These are phyloP conservation scores for Candida stauntonica DNA, from an alignment of 805 yeast genomes.

Conservation along the genomic window DNA sequence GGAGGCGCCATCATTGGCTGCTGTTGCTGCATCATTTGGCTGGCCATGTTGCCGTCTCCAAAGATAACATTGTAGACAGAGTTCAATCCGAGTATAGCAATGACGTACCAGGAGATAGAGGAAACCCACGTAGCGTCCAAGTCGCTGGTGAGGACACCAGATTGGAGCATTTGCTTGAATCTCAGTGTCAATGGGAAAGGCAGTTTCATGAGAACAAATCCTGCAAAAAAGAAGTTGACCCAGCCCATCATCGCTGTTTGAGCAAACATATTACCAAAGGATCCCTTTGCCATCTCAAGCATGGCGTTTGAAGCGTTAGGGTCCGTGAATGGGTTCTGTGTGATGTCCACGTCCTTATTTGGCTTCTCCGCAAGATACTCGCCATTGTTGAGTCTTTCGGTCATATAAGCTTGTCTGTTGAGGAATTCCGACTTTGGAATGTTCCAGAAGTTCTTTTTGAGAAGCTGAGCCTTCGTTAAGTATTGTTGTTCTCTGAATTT, in stretches of 20 bases:
- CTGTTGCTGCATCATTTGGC: conserved; percentile 26
- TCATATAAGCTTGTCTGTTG: conserved; percentile 44
- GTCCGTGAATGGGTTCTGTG: conserved; percentile 64
- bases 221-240: conserved; percentile 91
- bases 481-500: conserved; percentile 61
- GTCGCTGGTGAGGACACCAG: conserved; percentile 78
- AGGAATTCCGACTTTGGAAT: conserved; percentile 50
- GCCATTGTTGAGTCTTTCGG: conserved; percentile 46
- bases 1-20: conserved; percentile 39
- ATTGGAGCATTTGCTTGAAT: conserved; percentile 89
- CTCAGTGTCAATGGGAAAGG: conserved; percentile 90
- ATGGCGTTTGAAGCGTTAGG: conserved; percentile 68
- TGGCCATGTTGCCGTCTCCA: conserved; percentile 43
- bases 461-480: conserved; percentile 51
- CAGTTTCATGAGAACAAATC: conserved; percentile 78
- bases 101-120: conserved; percentile 93
- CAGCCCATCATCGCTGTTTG: conserved; percentile 95
- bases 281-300: conserved; percentile 74
- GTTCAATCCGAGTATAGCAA: conserved; percentile 76
- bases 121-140: conserved; percentile 90
- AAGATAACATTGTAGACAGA: conserved; percentile 72
- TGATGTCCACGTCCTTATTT: conserved; percentile 31
- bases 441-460: conserved; percentile 50
- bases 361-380: conserved; percentile 40
- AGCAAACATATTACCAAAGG: conserved; percentile 79